Evolutionary conservation across 805 yeast species (phyloP).

Genomic region (Candida suzukii): DNA sequence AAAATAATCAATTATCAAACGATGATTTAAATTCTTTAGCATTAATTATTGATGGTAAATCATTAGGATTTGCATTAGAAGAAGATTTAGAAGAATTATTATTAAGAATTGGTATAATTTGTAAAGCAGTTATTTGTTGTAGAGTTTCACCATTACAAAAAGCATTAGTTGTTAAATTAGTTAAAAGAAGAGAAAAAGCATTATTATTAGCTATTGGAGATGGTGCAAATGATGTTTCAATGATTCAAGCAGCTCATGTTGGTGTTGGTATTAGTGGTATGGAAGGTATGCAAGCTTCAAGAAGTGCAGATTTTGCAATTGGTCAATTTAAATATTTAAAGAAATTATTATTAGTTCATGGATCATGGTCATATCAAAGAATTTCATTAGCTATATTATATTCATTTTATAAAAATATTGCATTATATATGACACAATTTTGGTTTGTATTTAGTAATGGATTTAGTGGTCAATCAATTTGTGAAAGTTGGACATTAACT

Average conservation of each 20-base stretch:
- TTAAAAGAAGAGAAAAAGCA: conserved; percentile 72
- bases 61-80: conserved; percentile 80
- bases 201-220: conserved; percentile 90
- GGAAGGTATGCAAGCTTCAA: conserved; percentile 99
- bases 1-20: conserved; percentile 54
- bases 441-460: conserved; percentile 95
- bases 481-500: conserved; percentile 97
- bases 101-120: conserved; percentile 71
- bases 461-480: conserved; percentile 90
- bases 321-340: conserved; percentile 89
- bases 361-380: conserved; percentile 96
- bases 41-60: conserved; percentile 88
- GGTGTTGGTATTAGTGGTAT: conserved; percentile 99
- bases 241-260: conserved; percentile 99
- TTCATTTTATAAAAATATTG: conserved; percentile 92
- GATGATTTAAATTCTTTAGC: conserved; percentile 79
- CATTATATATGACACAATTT: conserved; percentile 95
- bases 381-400: conserved; percentile 87
- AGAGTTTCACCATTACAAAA: conserved; percentile 97
- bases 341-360: conserved; percentile 85
- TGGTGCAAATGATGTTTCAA: conserved; percentile 98
- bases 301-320: conserved; percentile 95
- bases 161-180: conserved; percentile 92
- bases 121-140: conserved; percentile 96
- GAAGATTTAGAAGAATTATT: conserved; percentile 70